These are phyloP conservation scores for Suillus sp. DNA, from an alignment of 768 basidiomycete species.

Conservation along the genomic window DNA sequence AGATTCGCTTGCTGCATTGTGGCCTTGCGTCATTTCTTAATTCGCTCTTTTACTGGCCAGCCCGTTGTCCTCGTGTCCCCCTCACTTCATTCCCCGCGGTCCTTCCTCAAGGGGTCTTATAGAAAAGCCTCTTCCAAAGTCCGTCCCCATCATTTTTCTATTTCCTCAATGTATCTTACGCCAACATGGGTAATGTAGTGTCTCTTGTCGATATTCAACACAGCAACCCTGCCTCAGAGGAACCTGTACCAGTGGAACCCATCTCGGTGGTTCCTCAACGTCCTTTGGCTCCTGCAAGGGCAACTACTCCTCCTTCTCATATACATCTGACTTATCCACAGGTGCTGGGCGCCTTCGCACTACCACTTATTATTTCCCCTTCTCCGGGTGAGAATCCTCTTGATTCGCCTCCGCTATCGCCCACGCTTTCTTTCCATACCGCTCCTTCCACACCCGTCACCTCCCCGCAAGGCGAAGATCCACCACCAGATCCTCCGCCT, in stretches of 20 bases:
- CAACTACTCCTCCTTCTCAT: conserved; percentile 33
- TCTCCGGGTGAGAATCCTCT: conserved; percentile 38
- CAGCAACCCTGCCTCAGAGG: conserved; percentile 21
- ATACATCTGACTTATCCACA: conserved; percentile 37
- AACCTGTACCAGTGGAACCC: conserved; percentile 12
- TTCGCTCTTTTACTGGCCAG: conserved; percentile 24
- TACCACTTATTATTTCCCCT: conserved; percentile 37
- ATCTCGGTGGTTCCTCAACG: neutral
- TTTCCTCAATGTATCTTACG: conserved; percentile 18
- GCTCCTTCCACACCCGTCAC: conserved; percentile 50
- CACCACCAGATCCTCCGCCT: conserved; percentile 26
- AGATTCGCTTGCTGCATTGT: conserved; percentile 15
- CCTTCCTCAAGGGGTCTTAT: conserved; percentile 23
- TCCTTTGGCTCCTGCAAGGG: conserved; percentile 18
- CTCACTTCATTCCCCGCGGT: conserved; percentile 32
- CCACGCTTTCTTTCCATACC: conserved; percentile 46
- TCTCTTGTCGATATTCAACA: conserved; percentile 34
- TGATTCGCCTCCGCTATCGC: conserved; percentile 40
- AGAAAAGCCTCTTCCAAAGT: conserved; percentile 27
- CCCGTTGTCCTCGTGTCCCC: conserved; percentile 33
- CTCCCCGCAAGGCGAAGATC: conserved; percentile 42
- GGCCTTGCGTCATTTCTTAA: conserved; percentile 28
- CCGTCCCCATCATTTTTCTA: conserved; percentile 16
- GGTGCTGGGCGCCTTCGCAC: conserved; percentile 31
- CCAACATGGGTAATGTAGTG: conserved; percentile 35